phyloP scores from a whole-genome alignment of 768 basidiomycete genomes.

The Kwoniella europaea region DNA sequence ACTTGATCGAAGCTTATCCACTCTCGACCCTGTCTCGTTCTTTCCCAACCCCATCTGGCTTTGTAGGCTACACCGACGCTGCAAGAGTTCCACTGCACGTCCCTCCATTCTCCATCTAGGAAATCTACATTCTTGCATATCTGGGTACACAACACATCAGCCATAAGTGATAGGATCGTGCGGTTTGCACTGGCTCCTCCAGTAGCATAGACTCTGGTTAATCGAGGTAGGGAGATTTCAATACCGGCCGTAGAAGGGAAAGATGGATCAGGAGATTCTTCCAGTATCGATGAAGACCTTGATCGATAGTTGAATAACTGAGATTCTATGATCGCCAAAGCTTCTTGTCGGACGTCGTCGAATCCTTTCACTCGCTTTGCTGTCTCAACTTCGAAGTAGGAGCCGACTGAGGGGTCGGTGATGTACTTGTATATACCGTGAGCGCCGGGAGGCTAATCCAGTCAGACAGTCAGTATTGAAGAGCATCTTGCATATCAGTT shows the following conservation, averaged over 20 bases:
- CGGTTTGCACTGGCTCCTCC: constrained; percentile 79
- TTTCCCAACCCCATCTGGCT: constrained; percentile 51
- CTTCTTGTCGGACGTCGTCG: constrained; percentile 59
- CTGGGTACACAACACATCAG: constrained; percentile 77
- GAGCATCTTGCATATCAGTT: not conserved
- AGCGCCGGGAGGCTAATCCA: constrained; percentile 67
- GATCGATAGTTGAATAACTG: constrained; percentile 81
- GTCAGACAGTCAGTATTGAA: not conserved
- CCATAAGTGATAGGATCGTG: constrained; percentile 73
- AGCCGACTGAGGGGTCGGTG: constrained; percentile 24
- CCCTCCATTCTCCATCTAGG: constrained; percentile 33
- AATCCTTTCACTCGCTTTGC: constrained; percentile 33
- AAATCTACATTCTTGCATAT: constrained; percentile 63
- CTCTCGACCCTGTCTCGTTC: constrained; percentile 27
- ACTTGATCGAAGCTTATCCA: constrained; percentile 46
- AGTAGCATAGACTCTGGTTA: constrained; percentile 73
- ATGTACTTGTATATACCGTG: constrained; percentile 66
- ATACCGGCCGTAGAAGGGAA: constrained; percentile 24
- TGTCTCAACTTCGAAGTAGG: constrained; percentile 15
- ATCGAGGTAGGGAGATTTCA: constrained; percentile 26
- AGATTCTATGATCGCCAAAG: constrained; percentile 78
- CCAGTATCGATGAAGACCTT: constrained; percentile 68
- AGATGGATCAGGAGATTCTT: constrained; percentile 23
- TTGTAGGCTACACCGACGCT: constrained; percentile 52
- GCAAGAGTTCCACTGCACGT: constrained; percentile 50